A percentile compares a stretch with the other conserved stretches of the same genome.
Conservation (phyloP, 257 asterid genomes). For the Salvia hispanica region DNA sequence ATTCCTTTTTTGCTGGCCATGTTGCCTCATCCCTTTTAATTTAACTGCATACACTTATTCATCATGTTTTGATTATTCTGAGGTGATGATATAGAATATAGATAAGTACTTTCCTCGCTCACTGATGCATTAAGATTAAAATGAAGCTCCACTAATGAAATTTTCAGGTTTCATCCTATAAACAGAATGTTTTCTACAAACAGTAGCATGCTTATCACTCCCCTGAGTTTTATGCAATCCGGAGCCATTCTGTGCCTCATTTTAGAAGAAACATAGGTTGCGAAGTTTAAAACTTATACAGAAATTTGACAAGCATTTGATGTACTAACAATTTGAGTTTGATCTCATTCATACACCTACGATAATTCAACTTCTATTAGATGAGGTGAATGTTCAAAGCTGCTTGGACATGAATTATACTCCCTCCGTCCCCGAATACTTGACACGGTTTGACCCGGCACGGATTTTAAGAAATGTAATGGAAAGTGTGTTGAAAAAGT, state of each 20-base stretch:
- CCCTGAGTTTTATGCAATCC: too few relatives aligned
- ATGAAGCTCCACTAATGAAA: neutral
- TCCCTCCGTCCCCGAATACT: too few relatives aligned
- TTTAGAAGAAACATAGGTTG: too few relatives aligned
- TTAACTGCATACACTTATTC: neutral
- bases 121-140: neutral
- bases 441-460: too few relatives aligned
- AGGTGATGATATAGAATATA: conserved; percentile 10
- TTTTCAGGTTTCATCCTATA: neutral
- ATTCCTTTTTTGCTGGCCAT: conserved; percentile 48
- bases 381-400: neutral
- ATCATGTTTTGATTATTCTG: conserved; percentile 11
- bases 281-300: neutral
- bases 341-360: neutral
- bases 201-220: neutral
- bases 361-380: neutral
- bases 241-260: neutral
- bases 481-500: too few relatives aligned
- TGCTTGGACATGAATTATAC: too few relatives aligned
- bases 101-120: conserved; percentile 25
- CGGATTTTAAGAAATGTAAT: too few relatives aligned
- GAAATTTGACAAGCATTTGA: neutral
- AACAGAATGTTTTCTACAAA: neutral
- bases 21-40: conserved; percentile 26
- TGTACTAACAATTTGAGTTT: neutral